phyloP scores from a whole-genome alignment of 352 stramenopile species.

The Elongisporangium prolatum region DNA sequence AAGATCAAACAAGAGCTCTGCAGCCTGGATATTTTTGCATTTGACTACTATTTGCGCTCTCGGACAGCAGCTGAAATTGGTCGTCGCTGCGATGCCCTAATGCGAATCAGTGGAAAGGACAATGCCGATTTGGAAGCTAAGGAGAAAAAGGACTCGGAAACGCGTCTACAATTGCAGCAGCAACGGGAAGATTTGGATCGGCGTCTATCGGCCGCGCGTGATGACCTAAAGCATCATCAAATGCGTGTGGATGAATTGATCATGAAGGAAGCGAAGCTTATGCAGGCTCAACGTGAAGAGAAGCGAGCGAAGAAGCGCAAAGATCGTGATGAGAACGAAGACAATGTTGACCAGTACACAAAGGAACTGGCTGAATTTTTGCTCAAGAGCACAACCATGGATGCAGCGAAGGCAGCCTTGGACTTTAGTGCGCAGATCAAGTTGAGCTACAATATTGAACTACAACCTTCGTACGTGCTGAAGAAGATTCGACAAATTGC shows the following conservation, averaged over 20 bases:
- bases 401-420: constrained; percentile 62
- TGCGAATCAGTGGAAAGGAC: constrained; percentile 94
- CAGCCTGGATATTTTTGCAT: constrained; percentile 90
- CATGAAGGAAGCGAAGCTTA: constrained; percentile 85
- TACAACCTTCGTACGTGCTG: constrained; percentile 63
- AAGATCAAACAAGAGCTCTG: constrained; percentile 96
- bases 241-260: constrained; percentile 79
- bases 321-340: constrained; percentile 60
- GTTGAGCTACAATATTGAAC: constrained; percentile 26
- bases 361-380: constrained; percentile 62
- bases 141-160: constrained; percentile 73
- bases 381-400: constrained; percentile 40
- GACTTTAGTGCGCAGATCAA: constrained; percentile 60
- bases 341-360: constrained; percentile 52
- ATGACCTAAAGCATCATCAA: constrained; percentile 75
- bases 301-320: constrained; percentile 82
- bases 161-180: constrained; percentile 47
- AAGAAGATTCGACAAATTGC: constrained; percentile 69
- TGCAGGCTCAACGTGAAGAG: constrained; percentile 76
- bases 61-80: constrained; percentile 94
- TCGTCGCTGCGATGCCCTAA: constrained; percentile 92
- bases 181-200: constrained; percentile 71
- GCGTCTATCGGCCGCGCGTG: constrained; percentile 52
- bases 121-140: constrained; percentile 80
- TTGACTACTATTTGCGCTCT: constrained; percentile 99